Evolutionary conservation across 2,329 filamentous ascomycete genomes (phyloP), one percentile per base, ranked within the genome.

Genomic region (Pseudonectria foliicola): DNA sequence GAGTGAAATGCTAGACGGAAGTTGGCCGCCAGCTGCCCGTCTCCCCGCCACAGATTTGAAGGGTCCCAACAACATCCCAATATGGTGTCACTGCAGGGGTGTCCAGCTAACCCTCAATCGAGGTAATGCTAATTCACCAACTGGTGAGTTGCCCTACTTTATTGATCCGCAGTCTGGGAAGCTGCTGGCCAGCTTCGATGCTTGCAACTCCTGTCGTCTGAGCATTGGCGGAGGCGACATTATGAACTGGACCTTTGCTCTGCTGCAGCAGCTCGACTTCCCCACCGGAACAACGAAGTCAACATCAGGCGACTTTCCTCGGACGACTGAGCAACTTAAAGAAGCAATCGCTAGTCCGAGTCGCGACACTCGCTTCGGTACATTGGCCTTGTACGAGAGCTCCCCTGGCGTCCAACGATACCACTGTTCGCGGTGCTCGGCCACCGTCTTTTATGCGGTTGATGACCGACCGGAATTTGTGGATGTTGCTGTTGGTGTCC

Each of bases 341-440:
- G 46, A 44, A 0, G 58, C 63, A 1, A 51, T 68, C 0, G 44
- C 57, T 3, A 33, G 34, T 0, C 7, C 31, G 3, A 14, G 38
- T 1, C 52, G 56, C 6, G 63, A 68, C 33, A 38, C 58, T 0
- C 53, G 57, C 6, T 38, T 66, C 10, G 68, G 67, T 0, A 71
- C 65, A 0, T 52, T 73, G 4, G 45, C 54, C 1, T 59, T 61
- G 18, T 69, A 67, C 42, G 43, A 47, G 7, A 71, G 67, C 31
- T 70, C 66, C 0, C 49, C 60, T 0, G 60, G 58, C 11, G 64
- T 70, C 1, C 59, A 68, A 36, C 53, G 70, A 2, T 73, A 70
- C 39, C 72, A 67, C 39, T 75, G 70, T 49, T 59, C 59, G 0
- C 54, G 42, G 2, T 74, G 70, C 50, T 68, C 67, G 0, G 68